These are phyloP conservation scores for Exserohilum rostratum DNA, from an alignment of 2,329 filamentous ascomycete species.

Conservation along the genomic window DNA sequence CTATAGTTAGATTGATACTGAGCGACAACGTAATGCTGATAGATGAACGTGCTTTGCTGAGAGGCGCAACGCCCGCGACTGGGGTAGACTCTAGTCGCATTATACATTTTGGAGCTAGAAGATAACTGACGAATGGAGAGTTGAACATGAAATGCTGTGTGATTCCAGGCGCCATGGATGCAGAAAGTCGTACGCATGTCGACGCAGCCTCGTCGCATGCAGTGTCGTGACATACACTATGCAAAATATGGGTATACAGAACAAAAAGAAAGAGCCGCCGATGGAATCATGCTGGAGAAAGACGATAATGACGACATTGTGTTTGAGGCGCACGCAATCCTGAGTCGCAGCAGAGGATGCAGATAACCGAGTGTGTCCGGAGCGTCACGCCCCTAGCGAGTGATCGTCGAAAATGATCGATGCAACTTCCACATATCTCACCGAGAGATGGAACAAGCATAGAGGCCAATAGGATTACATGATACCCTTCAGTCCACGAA, in stretches of 20 bases:
- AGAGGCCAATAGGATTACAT: slow-evolving; percentile 28
- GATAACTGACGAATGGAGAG: not conserved
- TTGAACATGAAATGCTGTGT: not conserved
- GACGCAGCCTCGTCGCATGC: not conserved
- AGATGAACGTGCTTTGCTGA: not conserved
- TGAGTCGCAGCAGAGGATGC: not conserved
- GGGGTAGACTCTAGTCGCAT: not conserved
- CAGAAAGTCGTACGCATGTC: slow-evolving; percentile 1
- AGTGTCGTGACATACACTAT: not conserved
- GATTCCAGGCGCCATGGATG: not conserved
- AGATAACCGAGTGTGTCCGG: slow-evolving; percentile 4
- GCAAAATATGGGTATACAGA: not conserved
- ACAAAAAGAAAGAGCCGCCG: slow-evolving; percentile 1
- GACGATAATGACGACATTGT: not conserved
- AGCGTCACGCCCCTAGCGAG: not conserved
- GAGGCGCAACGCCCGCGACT: not conserved
- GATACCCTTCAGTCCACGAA: slow-evolving; percentile 49
- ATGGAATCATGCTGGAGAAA: not conserved
- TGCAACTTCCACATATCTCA: slow-evolving; percentile 2
- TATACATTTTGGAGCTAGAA: not conserved
- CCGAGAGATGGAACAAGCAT: not conserved
- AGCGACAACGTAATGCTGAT: not conserved
- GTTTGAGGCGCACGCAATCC: not conserved
- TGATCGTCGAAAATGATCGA: not conserved
- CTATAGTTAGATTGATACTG: not conserved